phyloP scores from a whole-genome alignment of 2,329 filamentous ascomycete genomes.

The Phialophora tarda region DNA sequence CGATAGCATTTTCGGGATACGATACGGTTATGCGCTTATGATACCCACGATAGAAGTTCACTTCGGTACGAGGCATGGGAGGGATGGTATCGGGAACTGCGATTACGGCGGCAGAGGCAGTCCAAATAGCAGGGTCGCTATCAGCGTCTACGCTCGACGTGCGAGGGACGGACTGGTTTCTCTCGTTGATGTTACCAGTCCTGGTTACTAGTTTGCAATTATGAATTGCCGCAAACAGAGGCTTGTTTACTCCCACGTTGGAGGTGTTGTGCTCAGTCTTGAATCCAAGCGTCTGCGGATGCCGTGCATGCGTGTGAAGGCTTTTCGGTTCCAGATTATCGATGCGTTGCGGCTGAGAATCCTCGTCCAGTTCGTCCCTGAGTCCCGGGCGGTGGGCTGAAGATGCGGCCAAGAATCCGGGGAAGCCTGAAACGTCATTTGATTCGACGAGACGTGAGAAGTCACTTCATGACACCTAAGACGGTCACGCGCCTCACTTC shows the following conservation, averaged over 20 bases:
- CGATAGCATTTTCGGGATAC: conserved; percentile 38
- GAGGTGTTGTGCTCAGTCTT: background rate
- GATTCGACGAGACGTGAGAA: background rate
- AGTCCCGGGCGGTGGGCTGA: background rate
- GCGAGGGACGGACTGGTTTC: conserved; percentile 20
- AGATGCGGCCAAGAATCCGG: conserved; percentile 16
- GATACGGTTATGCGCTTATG: conserved; percentile 37
- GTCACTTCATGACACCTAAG: background rate
- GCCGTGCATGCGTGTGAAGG: background rate
- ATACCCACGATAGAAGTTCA: conserved; percentile 38
- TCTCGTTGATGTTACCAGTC: conserved; percentile 20
- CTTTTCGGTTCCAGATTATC: background rate
- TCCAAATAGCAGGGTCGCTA: background rate
- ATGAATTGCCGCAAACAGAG: conserved; percentile 5
- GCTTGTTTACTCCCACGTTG: background rate
- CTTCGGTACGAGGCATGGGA: conserved; percentile 26
- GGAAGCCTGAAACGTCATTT: background rate
- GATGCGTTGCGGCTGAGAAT: background rate
- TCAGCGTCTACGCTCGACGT: background rate
- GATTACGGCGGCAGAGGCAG: conserved; percentile 11
- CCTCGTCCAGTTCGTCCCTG: background rate
- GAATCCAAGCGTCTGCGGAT: background rate
- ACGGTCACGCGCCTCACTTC: conserved; percentile 12
- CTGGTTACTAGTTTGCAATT: conserved; percentile 17
- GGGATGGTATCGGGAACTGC: conserved; percentile 15